These are phyloP conservation scores for Beauveria sp. DNA, from an alignment of 2,329 filamentous ascomycete genomes.

Conservation along the genomic window DNA sequence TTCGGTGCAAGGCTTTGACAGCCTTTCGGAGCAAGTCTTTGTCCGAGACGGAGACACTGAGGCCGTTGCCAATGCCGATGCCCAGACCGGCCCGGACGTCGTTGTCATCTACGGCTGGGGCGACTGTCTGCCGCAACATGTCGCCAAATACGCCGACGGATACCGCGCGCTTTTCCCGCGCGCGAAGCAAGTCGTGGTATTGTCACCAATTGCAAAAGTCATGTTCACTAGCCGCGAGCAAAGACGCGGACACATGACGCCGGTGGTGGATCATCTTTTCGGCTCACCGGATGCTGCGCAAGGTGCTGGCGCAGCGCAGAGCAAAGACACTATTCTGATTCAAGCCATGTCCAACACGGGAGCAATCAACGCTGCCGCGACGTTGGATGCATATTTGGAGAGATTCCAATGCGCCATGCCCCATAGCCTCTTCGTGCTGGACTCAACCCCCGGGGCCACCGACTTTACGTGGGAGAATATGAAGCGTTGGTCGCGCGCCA, in stretches of 20 bases:
- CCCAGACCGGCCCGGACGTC: slow-evolving; percentile 30
- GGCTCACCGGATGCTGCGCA: slow-evolving; percentile 8
- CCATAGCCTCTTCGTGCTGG: slow-evolving; percentile 40
- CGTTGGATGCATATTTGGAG: slow-evolving; percentile 38
- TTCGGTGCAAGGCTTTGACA: slow-evolving; percentile 36
- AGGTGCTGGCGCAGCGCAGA: slow-evolving; percentile 9
- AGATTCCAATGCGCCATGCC: slow-evolving; percentile 33
- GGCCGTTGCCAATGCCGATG: slow-evolving; percentile 13
- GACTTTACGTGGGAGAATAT: slow-evolving; percentile 35
- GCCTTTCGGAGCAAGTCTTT: slow-evolving; percentile 40
- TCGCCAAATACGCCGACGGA: slow-evolving; percentile 47
- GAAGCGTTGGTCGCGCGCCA: slow-evolving; percentile 39
- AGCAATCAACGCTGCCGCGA: slow-evolving; percentile 43
- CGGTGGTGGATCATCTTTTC: slow-evolving; percentile 34
- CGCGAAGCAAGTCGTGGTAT: slow-evolving; percentile 42
- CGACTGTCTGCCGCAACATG: slow-evolving; percentile 45
- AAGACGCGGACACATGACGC: slow-evolving; percentile 38
- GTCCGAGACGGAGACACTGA: slow-evolving; percentile 29
- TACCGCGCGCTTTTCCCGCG: slow-evolving; percentile 44
- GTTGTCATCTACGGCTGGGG: slow-evolving; percentile 52
- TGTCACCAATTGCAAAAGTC: slow-evolving; percentile 41
- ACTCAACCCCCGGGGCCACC: slow-evolving; percentile 46
- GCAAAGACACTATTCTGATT: slow-evolving; percentile 31
- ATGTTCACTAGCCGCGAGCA: slow-evolving; percentile 35
- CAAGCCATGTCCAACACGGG: slow-evolving; percentile 54